Base-by-base conservation (phyloP, 2,329 filamentous ascomycete genomes). In the Monosporascus ibericus region DNA sequence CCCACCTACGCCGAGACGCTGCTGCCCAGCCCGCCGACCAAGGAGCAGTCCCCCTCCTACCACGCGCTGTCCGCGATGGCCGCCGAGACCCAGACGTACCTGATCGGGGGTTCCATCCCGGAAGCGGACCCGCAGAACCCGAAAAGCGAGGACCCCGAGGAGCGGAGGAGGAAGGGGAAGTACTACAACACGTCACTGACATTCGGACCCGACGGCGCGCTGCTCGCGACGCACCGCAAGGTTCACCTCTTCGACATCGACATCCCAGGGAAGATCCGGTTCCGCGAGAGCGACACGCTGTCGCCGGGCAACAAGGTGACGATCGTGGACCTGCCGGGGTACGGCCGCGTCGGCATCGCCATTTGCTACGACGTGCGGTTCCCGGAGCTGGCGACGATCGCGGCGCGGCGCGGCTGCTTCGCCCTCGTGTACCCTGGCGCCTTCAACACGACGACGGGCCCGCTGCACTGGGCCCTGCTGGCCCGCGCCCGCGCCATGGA, bases 301-400 rank as follows among this genome's bases (percentile, higher is more conserved):
- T 87, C 82, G 22, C 85, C 92, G 0, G 94, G 94, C 0, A 87
- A 92, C 73, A 86, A 89, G 66, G 73, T 96, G 55, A 96, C 92
- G 0, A 72, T 97, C 3, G 78, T 97, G 25, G 88, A 96, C 59
- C 75, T 96, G 30, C 90, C 92, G 3, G 90, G 88, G 59, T 96
- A 95, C 70, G 94, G 94, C 54, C 87, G 83, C 68, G 82, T 99
- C 56, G 91, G 83, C 5, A 75, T 99, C 4, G 92, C 89, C 34
- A 97, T 99, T 67, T 99, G 94, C 80, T 99, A 99, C 74, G 94
- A 99, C 72, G 84, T 99, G 51, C 90, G 94, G 40, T 99, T 99
- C 75, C 92, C 94, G 0, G 94, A 97, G 73, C 78, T 96, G 11
- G 94, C 91, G 3, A 94, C 84, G 67, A 86, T 97, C 52, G 92